Conservation (phyloP, 345 rosid genomes). For the Eucalyptus viminalis region DNA sequence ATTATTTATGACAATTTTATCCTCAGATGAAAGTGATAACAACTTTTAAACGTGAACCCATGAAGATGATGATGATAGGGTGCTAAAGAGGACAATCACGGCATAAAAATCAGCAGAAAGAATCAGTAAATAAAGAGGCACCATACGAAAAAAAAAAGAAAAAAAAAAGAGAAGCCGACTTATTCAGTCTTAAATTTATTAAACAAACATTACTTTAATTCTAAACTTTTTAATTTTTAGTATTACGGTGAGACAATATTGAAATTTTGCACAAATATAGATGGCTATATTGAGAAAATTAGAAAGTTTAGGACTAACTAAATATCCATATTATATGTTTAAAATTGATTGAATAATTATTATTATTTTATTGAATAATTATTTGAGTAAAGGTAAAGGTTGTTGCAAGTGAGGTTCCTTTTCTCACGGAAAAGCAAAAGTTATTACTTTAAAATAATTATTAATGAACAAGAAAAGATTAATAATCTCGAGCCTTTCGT, state of each 20-base stretch:
- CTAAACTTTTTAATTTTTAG: neutral
- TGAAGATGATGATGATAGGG: neutral
- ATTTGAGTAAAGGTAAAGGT: neutral
- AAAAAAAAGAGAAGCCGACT: neutral
- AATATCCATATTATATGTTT: rapidly evolving
- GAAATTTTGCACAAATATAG: neutral
- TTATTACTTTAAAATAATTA: neutral
- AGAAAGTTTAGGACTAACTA: rapidly evolving
- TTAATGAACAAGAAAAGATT: neutral
- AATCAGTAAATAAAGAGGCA: neutral
- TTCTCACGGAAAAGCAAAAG: neutral
- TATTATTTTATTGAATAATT: neutral
- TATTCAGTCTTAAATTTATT: neutral
- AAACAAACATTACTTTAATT: rapidly evolving
- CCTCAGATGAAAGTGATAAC: neutral
- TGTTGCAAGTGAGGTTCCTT: neutral
- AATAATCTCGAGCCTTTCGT: neutral
- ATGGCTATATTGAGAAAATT: neutral
- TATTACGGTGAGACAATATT: neutral
- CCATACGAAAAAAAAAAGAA: too few species aligned
- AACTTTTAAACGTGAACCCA: neutral
- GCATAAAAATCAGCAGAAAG: neutral
- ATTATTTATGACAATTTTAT: neutral
- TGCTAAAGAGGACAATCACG: neutral
- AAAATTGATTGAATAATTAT: neutral